Evolutionary conservation across 805 yeast species (phyloP).

Genomic region (Ogataea siamensis): DNA sequence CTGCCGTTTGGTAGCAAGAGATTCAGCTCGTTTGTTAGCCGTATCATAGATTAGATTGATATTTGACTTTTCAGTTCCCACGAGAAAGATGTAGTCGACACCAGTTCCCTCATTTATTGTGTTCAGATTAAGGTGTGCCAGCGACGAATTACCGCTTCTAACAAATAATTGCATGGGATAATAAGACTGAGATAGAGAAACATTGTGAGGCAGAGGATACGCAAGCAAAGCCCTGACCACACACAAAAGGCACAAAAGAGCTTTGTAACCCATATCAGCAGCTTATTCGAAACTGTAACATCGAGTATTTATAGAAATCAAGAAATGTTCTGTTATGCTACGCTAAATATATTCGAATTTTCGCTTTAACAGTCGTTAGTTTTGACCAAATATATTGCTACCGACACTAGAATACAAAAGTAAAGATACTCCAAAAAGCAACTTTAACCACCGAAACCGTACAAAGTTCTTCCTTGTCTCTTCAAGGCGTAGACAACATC

Average conservation of each 20-base stretch:
- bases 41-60: constrained; percentile 12
- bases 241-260: neutral
- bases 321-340: constrained; percentile 6
- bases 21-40: constrained; percentile 6
- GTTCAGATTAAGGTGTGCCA: constrained; percentile 11
- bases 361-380: constrained; percentile 8
- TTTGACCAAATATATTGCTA: constrained; percentile 16
- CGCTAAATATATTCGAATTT: too few species aligned
- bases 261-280: too few species aligned
- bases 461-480: constrained; percentile 99
- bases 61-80: constrained; percentile 11
- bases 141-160: constrained; percentile 4
- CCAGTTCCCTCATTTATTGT: constrained; percentile 21
- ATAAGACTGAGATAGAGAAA: neutral
- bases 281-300: too few species aligned
- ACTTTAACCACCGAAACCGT: constrained; percentile 98
- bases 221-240: neutral
- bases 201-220: neutral
- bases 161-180: constrained; percentile 12
- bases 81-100: constrained; percentile 19
- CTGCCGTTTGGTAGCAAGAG: constrained; percentile 12
- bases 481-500: constrained; percentile 98
- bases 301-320: too few species aligned
- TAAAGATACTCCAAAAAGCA: constrained; percentile 13
- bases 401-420: constrained; percentile 23